A percentile compares a stretch with the other conserved stretches of the same genome.
Conservation (phyloP, 352 stramenopile genomes). For the Globisporangium orthogonon region DNA sequence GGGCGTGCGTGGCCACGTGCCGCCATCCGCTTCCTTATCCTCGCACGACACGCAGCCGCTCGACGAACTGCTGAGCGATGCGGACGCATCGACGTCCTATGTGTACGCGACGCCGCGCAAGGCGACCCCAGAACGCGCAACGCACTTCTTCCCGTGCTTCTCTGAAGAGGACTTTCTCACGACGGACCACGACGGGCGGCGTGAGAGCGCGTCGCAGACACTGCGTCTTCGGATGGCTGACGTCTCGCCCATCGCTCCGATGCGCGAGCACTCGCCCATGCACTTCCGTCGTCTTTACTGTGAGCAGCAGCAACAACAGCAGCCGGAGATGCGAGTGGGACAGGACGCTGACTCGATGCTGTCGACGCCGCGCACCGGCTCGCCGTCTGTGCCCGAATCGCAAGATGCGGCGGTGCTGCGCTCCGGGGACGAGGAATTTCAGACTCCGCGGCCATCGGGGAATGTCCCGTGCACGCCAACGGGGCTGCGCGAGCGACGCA, state of each 20-base stretch:
- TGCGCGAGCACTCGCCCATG: not conserved
- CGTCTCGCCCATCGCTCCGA: conserved; percentile 54
- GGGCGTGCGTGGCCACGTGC: conserved; percentile 11
- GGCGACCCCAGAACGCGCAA: not conserved
- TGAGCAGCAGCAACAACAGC: not conserved
- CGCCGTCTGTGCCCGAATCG: not conserved
- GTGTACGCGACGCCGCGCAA: conserved; percentile 53
- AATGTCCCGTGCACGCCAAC: not conserved
- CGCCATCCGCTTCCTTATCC: not conserved
- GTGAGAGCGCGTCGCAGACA: conserved; percentile 38
- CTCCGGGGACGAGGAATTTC: conserved; percentile 5
- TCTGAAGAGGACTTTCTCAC: conserved; percentile 43
- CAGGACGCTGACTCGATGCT: not conserved
- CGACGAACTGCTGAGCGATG: conserved; percentile 1
- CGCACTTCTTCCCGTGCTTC: conserved; percentile 43
- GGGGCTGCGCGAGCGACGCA: not conserved
- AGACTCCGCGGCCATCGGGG: conserved; percentile 7
- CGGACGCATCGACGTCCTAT: conserved; percentile 40
- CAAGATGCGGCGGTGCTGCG: conserved; percentile 3
- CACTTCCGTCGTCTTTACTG: conserved; percentile 4
- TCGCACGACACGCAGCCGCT: conserved; percentile 7
- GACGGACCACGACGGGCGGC: not conserved
- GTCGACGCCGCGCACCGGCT: conserved; percentile 1
- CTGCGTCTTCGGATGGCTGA: conserved; percentile 40
- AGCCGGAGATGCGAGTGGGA: not conserved